These are phyloP conservation scores for Neofusicoccum sp. DNA, from an alignment of 2,329 filamentous ascomycete genomes.

Conservation along the genomic window DNA sequence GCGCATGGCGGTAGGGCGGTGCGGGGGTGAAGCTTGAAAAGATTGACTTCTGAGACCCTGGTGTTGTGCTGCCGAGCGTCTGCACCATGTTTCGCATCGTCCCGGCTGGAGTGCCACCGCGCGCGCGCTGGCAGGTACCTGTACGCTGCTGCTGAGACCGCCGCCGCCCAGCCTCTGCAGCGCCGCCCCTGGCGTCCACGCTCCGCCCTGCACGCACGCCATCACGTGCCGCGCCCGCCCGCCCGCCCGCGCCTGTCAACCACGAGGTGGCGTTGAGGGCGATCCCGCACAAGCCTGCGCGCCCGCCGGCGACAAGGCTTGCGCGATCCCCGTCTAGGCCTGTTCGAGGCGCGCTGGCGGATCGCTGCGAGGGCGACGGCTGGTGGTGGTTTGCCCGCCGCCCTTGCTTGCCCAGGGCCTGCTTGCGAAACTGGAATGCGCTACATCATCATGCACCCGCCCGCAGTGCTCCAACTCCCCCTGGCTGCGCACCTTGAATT, in stretches of 20 bases:
- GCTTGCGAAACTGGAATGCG: slow-evolving; percentile 7
- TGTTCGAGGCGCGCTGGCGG: neutral
- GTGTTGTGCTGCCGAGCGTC: neutral
- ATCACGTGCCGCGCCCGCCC: neutral
- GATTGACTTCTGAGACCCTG: neutral
- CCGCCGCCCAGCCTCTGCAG: neutral
- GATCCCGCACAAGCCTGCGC: slow-evolving; percentile 8
- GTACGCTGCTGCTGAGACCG: neutral
- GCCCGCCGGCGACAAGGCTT: neutral
- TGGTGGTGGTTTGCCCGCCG: neutral
- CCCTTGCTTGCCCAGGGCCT: slow-evolving; percentile 4
- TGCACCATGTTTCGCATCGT: slow-evolving; percentile 7
- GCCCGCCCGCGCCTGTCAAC: neutral
- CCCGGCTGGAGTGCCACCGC: neutral
- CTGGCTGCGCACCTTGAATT: neutral
- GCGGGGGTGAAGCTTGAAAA: slow-evolving; percentile 7
- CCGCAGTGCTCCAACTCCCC: neutral
- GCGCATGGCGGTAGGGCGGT: neutral
- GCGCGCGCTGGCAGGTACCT: neutral
- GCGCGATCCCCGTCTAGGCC: neutral
- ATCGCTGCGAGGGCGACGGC: slow-evolving; percentile 1
- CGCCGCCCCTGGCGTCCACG: neutral
- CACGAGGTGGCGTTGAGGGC: slow-evolving; percentile 15
- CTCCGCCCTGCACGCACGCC: neutral
- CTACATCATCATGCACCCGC: slow-evolving; percentile 13